Base-by-base conservation (phyloP, 768 basidiomycete species). In the Pisolithus tinctorius region DNA sequence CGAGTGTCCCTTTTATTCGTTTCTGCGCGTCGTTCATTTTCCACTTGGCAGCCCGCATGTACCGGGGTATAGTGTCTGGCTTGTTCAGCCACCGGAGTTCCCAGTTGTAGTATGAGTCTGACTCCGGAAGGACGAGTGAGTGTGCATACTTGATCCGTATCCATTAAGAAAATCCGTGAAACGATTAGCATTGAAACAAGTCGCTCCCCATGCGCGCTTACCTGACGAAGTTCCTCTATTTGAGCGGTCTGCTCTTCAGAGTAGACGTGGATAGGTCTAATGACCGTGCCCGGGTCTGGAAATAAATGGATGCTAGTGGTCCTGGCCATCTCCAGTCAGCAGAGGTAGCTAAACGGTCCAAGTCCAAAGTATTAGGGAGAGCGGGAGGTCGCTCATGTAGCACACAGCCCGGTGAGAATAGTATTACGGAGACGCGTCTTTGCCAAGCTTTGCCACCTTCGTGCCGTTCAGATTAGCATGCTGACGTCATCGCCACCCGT, bases 11-110 rank as follows among this genome's bases (percentile, higher is more conserved):
- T 63, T 83, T 82, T 53, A 93, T 82, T 46, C 92, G 75, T 63
- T 80, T 83, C 70, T 91, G 81, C 10, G 79, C 89, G 47, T 94
- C 86, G 25, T 77, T 75, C 31, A 83, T 60, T 61, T 83, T 83
- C 89, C 91, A 92, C 61, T 93, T 93, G 2, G 87, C 78, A 0
- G 91, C 88, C 29, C 91, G 82, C 77, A 90, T 82, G 62, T 93
- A 94, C 13, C 91, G 82, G 61, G 63, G 71, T 56, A 63, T 67
- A 56, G 77, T 90, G 67, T 82, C 88, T 36, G 80, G 76, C 65
- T 70, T 80, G 55, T 74, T 70, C 5, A 94, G 69, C 85, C 90
- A 94, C 53, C 84, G 78, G 17, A 73, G 65, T 66, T 94, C 91
- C 87, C 88, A 91, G 46, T 75, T 71, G 52, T 82, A 62, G 60